A percentile compares a stretch with the other conserved stretches of the same genome.
These are phyloP conservation scores for Metarhizium sp. DNA, from an alignment of 2,329 filamentous ascomycete species.

Conservation along the genomic window DNA sequence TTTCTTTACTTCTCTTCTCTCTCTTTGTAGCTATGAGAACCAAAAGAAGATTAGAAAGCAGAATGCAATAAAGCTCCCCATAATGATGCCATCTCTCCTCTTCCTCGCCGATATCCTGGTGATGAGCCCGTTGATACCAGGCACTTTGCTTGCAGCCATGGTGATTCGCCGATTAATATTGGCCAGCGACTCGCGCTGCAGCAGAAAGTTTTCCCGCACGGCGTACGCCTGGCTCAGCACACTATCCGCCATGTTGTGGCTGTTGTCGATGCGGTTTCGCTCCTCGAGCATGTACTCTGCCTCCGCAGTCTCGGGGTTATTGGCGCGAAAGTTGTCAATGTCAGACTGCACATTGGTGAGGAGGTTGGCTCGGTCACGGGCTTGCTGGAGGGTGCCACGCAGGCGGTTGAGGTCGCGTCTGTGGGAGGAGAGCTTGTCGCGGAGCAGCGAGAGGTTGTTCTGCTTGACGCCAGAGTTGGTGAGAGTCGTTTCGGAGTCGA, in stretches of 20 bases:
- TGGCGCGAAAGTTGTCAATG: conserved; percentile 78
- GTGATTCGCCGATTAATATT: conserved; percentile 89
- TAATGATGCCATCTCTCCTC: conserved; percentile 86
- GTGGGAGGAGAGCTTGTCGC: conserved; percentile 83
- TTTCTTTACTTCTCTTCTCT: not conserved
- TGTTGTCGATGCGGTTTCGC: conserved; percentile 75
- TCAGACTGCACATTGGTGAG: conserved; percentile 85
- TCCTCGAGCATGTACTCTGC: conserved; percentile 97
- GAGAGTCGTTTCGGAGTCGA: conserved; percentile 83
- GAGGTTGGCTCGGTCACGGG: conserved; percentile 81
- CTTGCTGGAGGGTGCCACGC: conserved; percentile 61
- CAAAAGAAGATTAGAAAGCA: conserved; percentile 84
- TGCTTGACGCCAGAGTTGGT: conserved; percentile 92
- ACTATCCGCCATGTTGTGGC: conserved; percentile 78
- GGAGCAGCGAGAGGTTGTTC: conserved; percentile 85
- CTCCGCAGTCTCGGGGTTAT: conserved; percentile 74
- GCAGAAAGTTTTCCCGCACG: conserved; percentile 80
- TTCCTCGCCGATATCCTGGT: conserved; percentile 90
- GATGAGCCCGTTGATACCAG: conserved; percentile 87
- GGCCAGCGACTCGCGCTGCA: conserved; percentile 79
- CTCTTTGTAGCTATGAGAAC: conserved; percentile 45
- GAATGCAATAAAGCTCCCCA: conserved; percentile 83
- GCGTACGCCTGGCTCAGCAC: conserved; percentile 94
- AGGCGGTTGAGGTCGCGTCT: conserved; percentile 72
- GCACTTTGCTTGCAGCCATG: conserved; percentile 79